Evolutionary conservation across 2,329 filamentous ascomycete species (phyloP), one percentile per base, ranked within the genome.

Genomic region (Ophiostoma piceae): DNA sequence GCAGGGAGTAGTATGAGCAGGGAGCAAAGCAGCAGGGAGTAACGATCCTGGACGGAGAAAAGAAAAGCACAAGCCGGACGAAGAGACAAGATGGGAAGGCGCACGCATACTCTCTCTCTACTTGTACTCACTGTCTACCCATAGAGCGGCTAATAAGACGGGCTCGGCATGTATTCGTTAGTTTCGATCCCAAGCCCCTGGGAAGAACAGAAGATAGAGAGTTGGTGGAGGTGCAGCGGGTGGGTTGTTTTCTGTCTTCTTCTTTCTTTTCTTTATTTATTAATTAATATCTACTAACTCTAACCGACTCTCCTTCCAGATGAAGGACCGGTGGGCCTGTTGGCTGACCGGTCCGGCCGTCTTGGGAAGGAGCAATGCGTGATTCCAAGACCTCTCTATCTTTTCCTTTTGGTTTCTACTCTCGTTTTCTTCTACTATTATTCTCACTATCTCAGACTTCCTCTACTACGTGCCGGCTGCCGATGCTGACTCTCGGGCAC

Each of bases 121-220:
- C 26, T 1, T 1, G 26, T 29, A 29, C 35, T 35, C 35, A 29
- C 35, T 35, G 2, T 35, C 35, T 35, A 35, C 35, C 73, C 72
- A 76, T 62, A 62, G 54, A 74, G 72, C 72, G 74, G 73, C 74
- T 77, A 75, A 76, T 76, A 75, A 74, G 68, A 73, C 72, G 74
- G 74, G 74, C 72, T 75, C 76, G 77, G 76, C 76, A 77, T 75
- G 73, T 76, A 70, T 75, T 76, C 71, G 72, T 71, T 77, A 77
- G 76, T 74, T 76, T 73, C 74, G 73, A 77, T 77, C 75, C 77
- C 76, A 77, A 74, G 71, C 73, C 75, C 75, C 74, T 76, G 76
- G 77, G 75, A 77, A 72, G 72, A 41, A 41, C 39, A 41, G 35
- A 12, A 11, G 39, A 41, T 41, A 41, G 12, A 70, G 67, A 68